Evolutionary conservation across 1,139 yeast genomes (phyloP).

Genomic region (Debaryomycetaceae sp.): DNA sequence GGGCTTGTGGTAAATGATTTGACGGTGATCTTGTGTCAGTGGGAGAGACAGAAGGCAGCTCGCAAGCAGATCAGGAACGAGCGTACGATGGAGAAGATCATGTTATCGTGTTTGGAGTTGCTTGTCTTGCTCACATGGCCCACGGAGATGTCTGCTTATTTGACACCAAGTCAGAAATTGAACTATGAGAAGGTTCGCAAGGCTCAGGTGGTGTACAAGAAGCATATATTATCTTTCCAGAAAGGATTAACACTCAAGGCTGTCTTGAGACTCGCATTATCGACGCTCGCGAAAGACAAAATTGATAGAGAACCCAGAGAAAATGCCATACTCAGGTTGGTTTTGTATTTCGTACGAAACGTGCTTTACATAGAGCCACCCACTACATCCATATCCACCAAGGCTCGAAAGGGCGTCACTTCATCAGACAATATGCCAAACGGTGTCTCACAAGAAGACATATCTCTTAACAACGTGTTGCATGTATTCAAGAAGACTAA

Average conservation of each 20-base stretch:
- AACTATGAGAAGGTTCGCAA: slow-evolving; percentile 60
- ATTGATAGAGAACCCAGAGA: slow-evolving; percentile 68
- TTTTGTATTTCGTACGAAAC: slow-evolving; percentile 72
- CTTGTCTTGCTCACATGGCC: slow-evolving; percentile 91
- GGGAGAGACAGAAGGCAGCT: slow-evolving; percentile 49
- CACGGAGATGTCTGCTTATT: slow-evolving; percentile 41
- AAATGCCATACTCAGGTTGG: slow-evolving; percentile 67
- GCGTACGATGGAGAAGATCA: slow-evolving; percentile 53
- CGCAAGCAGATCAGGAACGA: slow-evolving; percentile 25
- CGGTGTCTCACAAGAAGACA: slow-evolving; percentile 58
- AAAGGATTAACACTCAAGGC: slow-evolving; percentile 67
- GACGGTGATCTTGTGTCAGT: slow-evolving; percentile 68
- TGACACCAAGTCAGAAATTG: slow-evolving; percentile 55
- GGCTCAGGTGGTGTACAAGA: slow-evolving; percentile 71
- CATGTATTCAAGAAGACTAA: slow-evolving; percentile 59
- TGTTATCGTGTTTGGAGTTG: slow-evolving; percentile 71
- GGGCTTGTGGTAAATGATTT: slow-evolving; percentile 73
- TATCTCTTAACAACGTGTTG: slow-evolving; percentile 60
- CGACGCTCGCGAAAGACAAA: slow-evolving; percentile 55
- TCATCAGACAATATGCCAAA: slow-evolving; percentile 51
- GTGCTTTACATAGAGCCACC: slow-evolving; percentile 73
- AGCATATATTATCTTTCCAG: slow-evolving; percentile 55
- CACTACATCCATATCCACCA: slow-evolving; percentile 45
- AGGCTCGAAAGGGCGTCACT: slow-evolving; percentile 23
- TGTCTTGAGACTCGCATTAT: slow-evolving; percentile 65